Evolutionary conservation across 768 basidiomycete species (phyloP), one percentile per base, ranked within the genome.

Genomic region (Suillus alpinus): DNA sequence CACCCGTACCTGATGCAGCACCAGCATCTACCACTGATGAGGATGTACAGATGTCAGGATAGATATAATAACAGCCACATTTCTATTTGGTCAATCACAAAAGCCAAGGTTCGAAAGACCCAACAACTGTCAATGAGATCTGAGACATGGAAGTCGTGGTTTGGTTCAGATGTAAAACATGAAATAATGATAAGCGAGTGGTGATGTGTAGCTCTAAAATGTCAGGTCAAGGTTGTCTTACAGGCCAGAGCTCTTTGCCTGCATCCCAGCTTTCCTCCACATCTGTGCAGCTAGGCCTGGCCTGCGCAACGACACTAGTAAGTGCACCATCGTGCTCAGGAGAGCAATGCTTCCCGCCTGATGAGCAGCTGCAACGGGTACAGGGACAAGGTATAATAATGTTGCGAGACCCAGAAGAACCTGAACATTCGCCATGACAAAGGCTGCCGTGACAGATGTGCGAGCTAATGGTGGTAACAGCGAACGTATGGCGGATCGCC

Each of bases 301-400:
- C 59, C 82, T 78, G 39, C 94, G 80, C 59, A 98, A 73, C 0
- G 86, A 81, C 18, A 91, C 81, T 6, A 91, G 76, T 3, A 95
- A 71, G 56, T 93, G 93, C 2, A 94, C 72, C 81, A 94, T 85
- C 5, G 90, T 84, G 23, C 90, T 95, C 51, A 99, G 77, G 7
- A 99, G 78, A 41, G 89, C 81, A 7, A 98, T 90, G 67, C 94
- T 96, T 6, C 96, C 97, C 0, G 94, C 96, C 73, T 99, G 97
- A 71, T 99, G 97, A 36, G 88, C 83, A 13, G 96, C 94, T 8
- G 97, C 97, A 3, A 98, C 77, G 2, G 92, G 92, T 0, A 94
- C 84, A 1, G 97, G 97, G 2, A 98, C 97, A 40, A 98, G 83
- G 74, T 96, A 96, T 13, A 98, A 72, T 26, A 98, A 76, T 0